These are phyloP conservation scores for Triticum turgidum DNA, from an alignment of 176 grass and related monocot genomes.

Conservation along the genomic window DNA sequence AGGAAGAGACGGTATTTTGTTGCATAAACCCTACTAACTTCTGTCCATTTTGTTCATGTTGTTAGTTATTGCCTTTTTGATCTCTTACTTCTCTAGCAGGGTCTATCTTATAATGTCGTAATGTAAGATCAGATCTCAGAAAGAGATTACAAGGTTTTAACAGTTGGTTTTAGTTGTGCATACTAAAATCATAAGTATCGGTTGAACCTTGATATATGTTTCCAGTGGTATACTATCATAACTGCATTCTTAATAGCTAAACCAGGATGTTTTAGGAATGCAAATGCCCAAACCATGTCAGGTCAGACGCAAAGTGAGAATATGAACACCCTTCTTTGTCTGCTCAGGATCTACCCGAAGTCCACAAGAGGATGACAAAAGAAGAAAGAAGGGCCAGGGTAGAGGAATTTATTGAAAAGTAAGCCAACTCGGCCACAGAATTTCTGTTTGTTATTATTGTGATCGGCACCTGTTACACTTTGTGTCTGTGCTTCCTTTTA, in stretches of 20 bases:
- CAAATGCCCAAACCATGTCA: neutral
- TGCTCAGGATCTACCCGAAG: conserved; percentile 18
- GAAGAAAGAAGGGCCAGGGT: conserved; percentile 31
- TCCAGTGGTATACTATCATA: neutral
- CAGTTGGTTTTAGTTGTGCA: neutral
- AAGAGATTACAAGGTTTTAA: neutral
- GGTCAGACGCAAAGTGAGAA: neutral
- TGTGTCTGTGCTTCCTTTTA: neutral
- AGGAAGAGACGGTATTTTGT: neutral
- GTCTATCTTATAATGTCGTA: neutral
- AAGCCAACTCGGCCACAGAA: neutral
- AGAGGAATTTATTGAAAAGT: conserved; percentile 25
- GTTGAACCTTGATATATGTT: neutral
- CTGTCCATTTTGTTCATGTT: neutral
- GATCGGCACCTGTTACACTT: neutral
- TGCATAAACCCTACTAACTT: neutral
- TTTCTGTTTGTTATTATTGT: neutral
- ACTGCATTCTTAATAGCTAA: neutral
- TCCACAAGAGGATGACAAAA: conserved; percentile 30
- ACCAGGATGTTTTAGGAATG: neutral
- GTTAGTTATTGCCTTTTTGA: neutral
- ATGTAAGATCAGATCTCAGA: neutral
- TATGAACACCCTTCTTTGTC: conserved; percentile 20
- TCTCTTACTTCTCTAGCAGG: neutral
- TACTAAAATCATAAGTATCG: neutral